phyloP scores from a whole-genome alignment of 1,284 basidiomycete species.

The Sphagnurus paluster region DNA sequence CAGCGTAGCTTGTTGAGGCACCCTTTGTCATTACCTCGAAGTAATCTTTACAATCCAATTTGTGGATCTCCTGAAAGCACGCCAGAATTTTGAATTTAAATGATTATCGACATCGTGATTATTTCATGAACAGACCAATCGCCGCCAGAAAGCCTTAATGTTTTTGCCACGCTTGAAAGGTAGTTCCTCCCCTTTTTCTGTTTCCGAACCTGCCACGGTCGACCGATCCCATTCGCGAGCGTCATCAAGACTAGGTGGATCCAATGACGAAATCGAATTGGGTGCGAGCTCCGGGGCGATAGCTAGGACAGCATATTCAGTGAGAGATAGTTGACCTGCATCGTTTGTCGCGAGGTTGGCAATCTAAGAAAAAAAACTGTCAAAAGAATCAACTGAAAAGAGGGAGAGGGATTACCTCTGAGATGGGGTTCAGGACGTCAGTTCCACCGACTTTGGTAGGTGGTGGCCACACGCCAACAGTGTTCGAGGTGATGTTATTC shows the following conservation, averaged over 20 bases:
- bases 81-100: too few species aligned
- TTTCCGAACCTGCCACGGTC: constrained; percentile 10
- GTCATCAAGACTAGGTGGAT: too few species aligned
- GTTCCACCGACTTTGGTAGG: constrained; percentile 36
- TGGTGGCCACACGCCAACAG: constrained; percentile 35
- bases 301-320: constrained; percentile 39
- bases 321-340: constrained; percentile 35
- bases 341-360: constrained; percentile 41
- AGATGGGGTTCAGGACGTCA: constrained; percentile 38
- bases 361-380: constrained; percentile 26
- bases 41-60: too few species aligned
- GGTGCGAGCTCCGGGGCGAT: constrained; percentile 35
- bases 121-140: constrained; percentile 1
- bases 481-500: constrained; percentile 33
- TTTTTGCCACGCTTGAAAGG: not conserved
- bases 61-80: too few species aligned
- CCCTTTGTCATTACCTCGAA: too few species aligned
- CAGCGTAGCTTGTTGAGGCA: too few species aligned
- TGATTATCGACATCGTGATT: too few species aligned
- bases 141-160: not conserved
- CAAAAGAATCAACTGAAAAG: too few species aligned
- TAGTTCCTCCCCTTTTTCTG: not conserved
- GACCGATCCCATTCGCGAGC: constrained; percentile 13
- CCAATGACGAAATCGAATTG: constrained; percentile 9
- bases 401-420: constrained; percentile 24